Percentiles rank a stretch among this genome's conserved stretches.
Evolutionary conservation across 768 basidiomycete species (phyloP).

Genomic region (Gloeostereum incarnatum): DNA sequence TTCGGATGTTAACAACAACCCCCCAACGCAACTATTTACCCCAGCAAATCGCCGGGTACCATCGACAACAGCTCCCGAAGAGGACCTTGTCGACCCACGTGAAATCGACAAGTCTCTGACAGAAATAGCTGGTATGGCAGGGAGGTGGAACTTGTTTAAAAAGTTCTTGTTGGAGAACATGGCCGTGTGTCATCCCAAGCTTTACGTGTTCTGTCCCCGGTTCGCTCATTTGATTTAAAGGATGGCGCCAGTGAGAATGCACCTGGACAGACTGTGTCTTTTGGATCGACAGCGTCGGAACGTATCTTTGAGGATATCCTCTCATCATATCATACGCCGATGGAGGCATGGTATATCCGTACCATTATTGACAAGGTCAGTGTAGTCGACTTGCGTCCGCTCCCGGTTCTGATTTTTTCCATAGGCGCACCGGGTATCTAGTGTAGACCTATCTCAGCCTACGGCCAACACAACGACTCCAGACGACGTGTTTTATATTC

Average conservation of each 20-base stretch:
- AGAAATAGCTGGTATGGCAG: conserved; percentile 83
- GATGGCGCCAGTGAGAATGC: too few relatives aligned
- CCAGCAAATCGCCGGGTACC: conserved; percentile 21
- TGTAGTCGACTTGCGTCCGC: not conserved
- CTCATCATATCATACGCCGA: conserved; percentile 69
- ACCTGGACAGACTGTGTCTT: conserved; percentile 13
- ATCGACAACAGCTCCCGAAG: conserved; percentile 25
- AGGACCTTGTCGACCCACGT: conserved; percentile 65
- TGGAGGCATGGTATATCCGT: conserved; percentile 89
- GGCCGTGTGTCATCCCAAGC: conserved; percentile 46
- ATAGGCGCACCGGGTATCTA: conserved; percentile 85
- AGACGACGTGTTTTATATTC: conserved; percentile 94
- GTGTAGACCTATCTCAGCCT: conserved; percentile 52
- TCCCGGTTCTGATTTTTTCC: conserved; percentile 4
- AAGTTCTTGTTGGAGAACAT: conserved; percentile 77
- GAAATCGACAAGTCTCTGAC: conserved; percentile 89
- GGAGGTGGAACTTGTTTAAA: conserved; percentile 86
- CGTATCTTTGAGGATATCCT: conserved; percentile 59
- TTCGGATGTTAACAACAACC: conserved; percentile 33
- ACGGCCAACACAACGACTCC: conserved; percentile 69
- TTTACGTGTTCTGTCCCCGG: too few relatives aligned
- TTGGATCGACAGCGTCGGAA: conserved; percentile 47
- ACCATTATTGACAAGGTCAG: conserved; percentile 81
- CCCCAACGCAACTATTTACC: conserved; percentile 20
- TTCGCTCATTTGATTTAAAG: too few relatives aligned